A percentile compares a stretch with the other conserved stretches of the same genome.
Evolutionary conservation across 2,329 filamentous ascomycete genomes (phyloP).

Genomic region (Xylaria sp.): DNA sequence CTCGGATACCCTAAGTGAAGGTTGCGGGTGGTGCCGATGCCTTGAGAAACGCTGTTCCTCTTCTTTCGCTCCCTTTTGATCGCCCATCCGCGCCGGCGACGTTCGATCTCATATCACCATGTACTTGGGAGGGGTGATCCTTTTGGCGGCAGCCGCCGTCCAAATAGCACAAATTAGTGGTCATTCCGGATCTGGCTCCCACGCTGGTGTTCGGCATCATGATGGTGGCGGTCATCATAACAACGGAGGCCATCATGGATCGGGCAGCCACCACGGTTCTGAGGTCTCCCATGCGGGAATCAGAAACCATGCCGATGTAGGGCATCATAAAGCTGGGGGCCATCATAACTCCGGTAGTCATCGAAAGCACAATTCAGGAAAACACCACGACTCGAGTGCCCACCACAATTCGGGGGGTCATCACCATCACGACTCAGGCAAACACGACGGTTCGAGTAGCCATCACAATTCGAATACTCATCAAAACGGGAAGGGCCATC

Average conservation of each 20-base stretch:
- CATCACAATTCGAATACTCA: neutral
- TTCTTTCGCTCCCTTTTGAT: neutral
- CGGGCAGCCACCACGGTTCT: neutral
- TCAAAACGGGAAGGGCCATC: no score
- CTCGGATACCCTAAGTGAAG: no score
- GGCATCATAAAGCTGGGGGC: neutral
- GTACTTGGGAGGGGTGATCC: neutral
- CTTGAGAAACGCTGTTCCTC: neutral
- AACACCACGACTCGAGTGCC: neutral
- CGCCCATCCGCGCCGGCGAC: neutral
- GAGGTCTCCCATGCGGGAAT: neutral
- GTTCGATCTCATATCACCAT: neutral
- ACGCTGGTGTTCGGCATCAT: neutral
- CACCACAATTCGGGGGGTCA: neutral
- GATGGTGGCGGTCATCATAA: neutral
- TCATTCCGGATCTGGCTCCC: neutral
- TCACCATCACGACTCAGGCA: neutral
- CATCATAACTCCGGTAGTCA: neutral
- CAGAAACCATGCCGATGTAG: neutral
- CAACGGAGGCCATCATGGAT: neutral
- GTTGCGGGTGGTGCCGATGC: no score
- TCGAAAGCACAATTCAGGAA: neutral
- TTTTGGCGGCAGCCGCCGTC: neutral
- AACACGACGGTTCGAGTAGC: neutral
- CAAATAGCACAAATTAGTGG: neutral